Evolutionary conservation across 1,139 yeast genomes (phyloP).

Genomic region (Saccharomyces pastorianus): DNA sequence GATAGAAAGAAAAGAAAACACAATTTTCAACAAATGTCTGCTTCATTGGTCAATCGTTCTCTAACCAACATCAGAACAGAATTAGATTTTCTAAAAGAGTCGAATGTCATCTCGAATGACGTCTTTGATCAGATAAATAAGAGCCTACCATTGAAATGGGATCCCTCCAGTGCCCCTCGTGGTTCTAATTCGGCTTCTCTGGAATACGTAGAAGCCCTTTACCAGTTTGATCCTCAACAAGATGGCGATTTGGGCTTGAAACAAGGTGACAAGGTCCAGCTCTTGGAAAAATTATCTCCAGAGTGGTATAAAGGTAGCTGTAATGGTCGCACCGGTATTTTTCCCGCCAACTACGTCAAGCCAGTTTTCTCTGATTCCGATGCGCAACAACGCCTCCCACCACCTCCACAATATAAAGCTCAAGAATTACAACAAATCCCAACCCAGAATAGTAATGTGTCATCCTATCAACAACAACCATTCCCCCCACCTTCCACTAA

Average conservation of each 20-base stretch:
- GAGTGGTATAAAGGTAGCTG: slow-evolving; percentile 89
- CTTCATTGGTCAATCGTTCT: slow-evolving; percentile 70
- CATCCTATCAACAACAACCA: slow-evolving; percentile 9
- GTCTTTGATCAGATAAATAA: slow-evolving; percentile 45
- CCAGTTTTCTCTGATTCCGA: slow-evolving; percentile 34
- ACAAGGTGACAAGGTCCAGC: slow-evolving; percentile 60
- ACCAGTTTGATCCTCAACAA: slow-evolving; percentile 62
- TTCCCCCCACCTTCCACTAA: slow-evolving; percentile 13
- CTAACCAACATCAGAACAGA: slow-evolving; percentile 63
- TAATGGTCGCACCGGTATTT: slow-evolving; percentile 61
- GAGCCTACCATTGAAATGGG: slow-evolving; percentile 54
- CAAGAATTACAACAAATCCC: slow-evolving; percentile 7
- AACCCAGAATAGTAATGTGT: slow-evolving; percentile 20
- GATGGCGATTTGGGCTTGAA: slow-evolving; percentile 59
- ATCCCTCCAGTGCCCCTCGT: slow-evolving; percentile 25
- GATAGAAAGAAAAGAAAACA: slow-evolving; percentile 7
- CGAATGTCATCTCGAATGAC: slow-evolving; percentile 59
- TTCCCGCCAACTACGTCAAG: slow-evolving; percentile 81
- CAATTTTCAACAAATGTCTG: slow-evolving; percentile 27
- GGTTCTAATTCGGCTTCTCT: slow-evolving; percentile 2
- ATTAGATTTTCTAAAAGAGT: slow-evolving; percentile 70
- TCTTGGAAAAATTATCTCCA: slow-evolving; percentile 65
- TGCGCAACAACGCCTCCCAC: slow-evolving; percentile 30
- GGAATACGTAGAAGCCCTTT: slow-evolving; percentile 57
- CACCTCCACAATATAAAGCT: slow-evolving; percentile 42